Base-by-base conservation (phyloP, 176 grass and related monocot genomes). In the Phoenix dactylifera region DNA sequence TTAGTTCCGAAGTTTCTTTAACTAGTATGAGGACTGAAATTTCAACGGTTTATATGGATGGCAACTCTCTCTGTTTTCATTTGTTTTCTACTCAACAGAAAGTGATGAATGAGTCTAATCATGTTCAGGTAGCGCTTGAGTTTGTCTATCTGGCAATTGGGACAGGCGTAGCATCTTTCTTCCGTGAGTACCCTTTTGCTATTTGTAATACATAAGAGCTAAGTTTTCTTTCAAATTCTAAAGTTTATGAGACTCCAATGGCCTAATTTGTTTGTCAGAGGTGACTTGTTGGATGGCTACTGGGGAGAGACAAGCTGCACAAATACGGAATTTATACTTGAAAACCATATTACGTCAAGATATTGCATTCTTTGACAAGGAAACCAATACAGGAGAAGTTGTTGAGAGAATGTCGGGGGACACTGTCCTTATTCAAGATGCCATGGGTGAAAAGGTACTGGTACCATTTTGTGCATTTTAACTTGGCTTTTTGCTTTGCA, bases 201-300 rank as follows among this genome's bases (percentile, higher is more conserved):
- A 25, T 19, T 32, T 44, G 35, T 44, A 44, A 44, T 14, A 10
- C 35, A 44, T 44, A 12, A 44, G 35, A 44, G 35, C 1, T 9
- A 68, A 18, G 24, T 7, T 35, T 20, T 2, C 5, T 35, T 44
- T 22, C 18, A 50, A 39, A 22, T 24, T 9, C 16, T 16, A 18
- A 5, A 61, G 15, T n/a, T 73, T 24, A 39, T 25, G 5, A 16
- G 54, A 39, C 49, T 53, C 25, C 26, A 58, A 64, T 14, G 7
- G 17, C 17, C 30, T 7, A 24, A 22, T 56, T 63, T 17, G n/a
- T 22, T 18, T 63, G 15, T 16, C 80, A 98, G 93, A 98, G 94
- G 94, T 98, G 18, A 74, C 88, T 60, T 98, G 88, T 57, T 98
- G 94, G 94, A 98, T 98, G 82, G 76, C 89, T 60, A 93, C 94